These are phyloP conservation scores for Kondoa malvinella DNA, from an alignment of 768 basidiomycete genomes.

Conservation along the genomic window DNA sequence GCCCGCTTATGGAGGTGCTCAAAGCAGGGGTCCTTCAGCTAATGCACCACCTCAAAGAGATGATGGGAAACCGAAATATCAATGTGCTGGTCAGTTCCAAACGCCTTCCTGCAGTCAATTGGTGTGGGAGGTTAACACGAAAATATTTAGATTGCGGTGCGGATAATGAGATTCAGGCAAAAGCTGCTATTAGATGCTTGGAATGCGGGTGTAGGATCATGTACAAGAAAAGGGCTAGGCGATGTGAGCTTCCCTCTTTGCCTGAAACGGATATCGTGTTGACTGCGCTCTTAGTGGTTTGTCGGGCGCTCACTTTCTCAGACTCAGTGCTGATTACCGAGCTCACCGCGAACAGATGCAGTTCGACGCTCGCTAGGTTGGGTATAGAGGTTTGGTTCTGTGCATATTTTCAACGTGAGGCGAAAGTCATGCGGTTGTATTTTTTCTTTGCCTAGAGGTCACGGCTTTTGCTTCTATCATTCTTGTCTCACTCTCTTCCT, in stretches of 20 bases:
- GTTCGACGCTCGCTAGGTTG: conserved; percentile 59
- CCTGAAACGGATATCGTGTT: background rate
- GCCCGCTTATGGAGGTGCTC: background rate
- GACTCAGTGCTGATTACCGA: background rate
- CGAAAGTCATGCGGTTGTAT: too few species aligned
- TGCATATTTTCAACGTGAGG: too few species aligned
- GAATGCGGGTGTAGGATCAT: conserved; percentile 97
- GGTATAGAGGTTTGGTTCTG: too few species aligned
- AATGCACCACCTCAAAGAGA: background rate
- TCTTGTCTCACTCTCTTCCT: too few species aligned
- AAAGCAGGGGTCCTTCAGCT: background rate
- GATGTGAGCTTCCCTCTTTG: conserved; percentile 50
- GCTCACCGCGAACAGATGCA: conserved; percentile 26
- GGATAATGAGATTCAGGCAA: conserved; percentile 13
- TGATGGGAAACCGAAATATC: conserved; percentile 1
- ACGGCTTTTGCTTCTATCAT: too few species aligned
- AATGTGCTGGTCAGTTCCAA: background rate
- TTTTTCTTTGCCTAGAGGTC: too few species aligned
- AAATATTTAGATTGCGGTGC: conserved; percentile 14
- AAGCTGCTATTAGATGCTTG: conserved; percentile 60
- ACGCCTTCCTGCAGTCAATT: background rate
- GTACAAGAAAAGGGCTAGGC: conserved; percentile 90
- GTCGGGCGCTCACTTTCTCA: background rate
- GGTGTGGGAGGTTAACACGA: background rate
- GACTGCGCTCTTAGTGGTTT: background rate